Base-by-base conservation (phyloP, 2,329 filamentous ascomycete species). In the Gremmenia infestans region DNA sequence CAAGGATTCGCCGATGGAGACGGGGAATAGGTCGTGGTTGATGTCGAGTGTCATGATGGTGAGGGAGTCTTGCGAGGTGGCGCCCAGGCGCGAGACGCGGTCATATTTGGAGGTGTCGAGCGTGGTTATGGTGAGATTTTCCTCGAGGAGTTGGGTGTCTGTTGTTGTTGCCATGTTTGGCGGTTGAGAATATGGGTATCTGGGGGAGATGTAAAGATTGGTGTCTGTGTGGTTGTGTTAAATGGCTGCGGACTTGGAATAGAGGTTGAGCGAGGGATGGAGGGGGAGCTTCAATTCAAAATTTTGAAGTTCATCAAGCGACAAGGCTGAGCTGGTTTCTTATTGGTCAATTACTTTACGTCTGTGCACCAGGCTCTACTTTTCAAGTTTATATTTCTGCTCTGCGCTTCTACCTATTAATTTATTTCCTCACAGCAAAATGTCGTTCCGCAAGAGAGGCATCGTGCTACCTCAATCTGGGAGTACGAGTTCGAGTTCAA, bases 121-220 rank as follows among this genome's bases (percentile, higher is more conserved):
- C 54, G 82, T 76, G 64, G 85, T 93, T 67, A 97, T 81, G 59
- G 82, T 88, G 81, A 97, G 97, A 68, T 83, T 87, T 71, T 96
- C 91, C 75, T 97, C 91, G 76, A 95, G 96, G 73, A 97, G 89
- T 68, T 94, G 87, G 56, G 92, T 87, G 76, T 97, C 93, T 65
- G 88, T 87, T 74, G 90, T 85, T 64, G 75, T 78, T 66, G 76
- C 73, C 60, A 67, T 67, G n/a, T 48, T 59, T 19, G 9, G 19
- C 45, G 23, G 35, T 35, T 32, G 32, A 37, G 19, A 23, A 28
- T 49, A 23, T 22, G 14, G 4, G 14, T 15, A 32, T 51, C 9
- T 36, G 37, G 40, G 47, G 11, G 47, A 12, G 28, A 36, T 14
- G 11, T n/a, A 15, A 23, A 32, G 4, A 19, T 23, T 37, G 19